phyloP scores from a whole-genome alignment of 805 yeast genomes.

The Cyberlindnera mississippiensis region DNA sequence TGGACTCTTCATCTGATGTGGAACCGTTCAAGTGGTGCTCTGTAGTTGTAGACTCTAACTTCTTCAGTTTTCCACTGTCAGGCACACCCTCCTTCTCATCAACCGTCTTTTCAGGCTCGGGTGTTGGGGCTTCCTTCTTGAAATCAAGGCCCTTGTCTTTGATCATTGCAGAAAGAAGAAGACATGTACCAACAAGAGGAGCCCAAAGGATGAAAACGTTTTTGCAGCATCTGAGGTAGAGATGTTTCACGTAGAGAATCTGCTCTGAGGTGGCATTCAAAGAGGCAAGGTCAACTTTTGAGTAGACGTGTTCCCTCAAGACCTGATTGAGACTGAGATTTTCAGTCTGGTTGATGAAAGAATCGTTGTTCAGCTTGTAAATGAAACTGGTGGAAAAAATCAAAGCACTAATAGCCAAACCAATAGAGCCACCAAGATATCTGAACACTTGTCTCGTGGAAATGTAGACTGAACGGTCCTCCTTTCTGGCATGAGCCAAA shows the following conservation, averaged over 20 bases:
- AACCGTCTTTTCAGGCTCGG: neutral
- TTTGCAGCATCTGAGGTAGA: slow-evolving; percentile 18
- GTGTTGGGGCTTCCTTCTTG: slow-evolving; percentile 2
- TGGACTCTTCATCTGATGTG: neutral
- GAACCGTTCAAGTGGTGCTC: neutral
- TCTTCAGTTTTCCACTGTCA: neutral
- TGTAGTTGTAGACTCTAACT: no score
- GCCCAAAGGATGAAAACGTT: slow-evolving; percentile 21
- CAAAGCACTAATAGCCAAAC: slow-evolving; percentile 40
- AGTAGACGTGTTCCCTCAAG: slow-evolving; percentile 17
- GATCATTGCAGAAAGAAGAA: slow-evolving; percentile 12
- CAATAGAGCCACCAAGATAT: slow-evolving; percentile 60
- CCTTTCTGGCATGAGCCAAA: slow-evolving; percentile 46
- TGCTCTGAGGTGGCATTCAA: slow-evolving; percentile 9
- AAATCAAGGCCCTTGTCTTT: slow-evolving; percentile 19
- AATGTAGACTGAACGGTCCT: slow-evolving; percentile 57
- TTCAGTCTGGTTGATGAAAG: slow-evolving; percentile 14
- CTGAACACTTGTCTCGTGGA: slow-evolving; percentile 53
- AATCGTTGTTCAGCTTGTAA: slow-evolving; percentile 9
- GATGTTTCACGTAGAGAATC: slow-evolving; percentile 11
- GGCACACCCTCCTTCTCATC: neutral
- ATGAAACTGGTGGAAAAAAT: slow-evolving; percentile 23
- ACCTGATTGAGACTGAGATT: slow-evolving; percentile 11
- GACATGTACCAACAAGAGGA: slow-evolving; percentile 16
- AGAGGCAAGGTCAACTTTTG: slow-evolving; percentile 13